These are phyloP conservation scores for Aspergillus tubingensis DNA, from an alignment of 2,329 filamentous ascomycete species.

Conservation along the genomic window DNA sequence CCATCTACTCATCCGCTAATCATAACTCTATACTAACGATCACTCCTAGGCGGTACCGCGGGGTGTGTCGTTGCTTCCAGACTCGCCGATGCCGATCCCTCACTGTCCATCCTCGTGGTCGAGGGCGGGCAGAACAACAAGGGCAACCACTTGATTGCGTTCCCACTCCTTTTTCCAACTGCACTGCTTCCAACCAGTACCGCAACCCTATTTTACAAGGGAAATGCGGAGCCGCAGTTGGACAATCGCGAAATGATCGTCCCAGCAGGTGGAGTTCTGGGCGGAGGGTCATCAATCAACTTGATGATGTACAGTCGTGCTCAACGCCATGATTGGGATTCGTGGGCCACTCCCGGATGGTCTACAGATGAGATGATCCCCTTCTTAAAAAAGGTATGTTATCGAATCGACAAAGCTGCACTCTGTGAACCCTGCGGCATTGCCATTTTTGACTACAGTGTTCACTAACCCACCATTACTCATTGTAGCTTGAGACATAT, in stretches of 20 bases:
- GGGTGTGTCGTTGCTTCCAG: constrained; percentile 1
- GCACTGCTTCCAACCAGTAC: background rate
- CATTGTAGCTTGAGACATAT: too few relatives aligned
- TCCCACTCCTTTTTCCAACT: background rate
- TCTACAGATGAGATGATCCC: background rate
- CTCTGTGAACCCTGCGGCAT: too few relatives aligned
- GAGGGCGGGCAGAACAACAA: constrained; percentile 4
- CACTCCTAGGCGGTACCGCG: background rate
- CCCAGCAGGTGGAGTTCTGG: constrained; percentile 3
- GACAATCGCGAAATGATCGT: constrained; percentile 1
- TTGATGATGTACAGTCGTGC: constrained; percentile 7
- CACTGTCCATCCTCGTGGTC: background rate
- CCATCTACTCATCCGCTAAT: too few relatives aligned
- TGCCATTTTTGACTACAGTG: too few relatives aligned
- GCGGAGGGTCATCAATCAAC: constrained; percentile 8
- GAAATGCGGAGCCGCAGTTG: constrained; percentile 1
- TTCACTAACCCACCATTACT: too few relatives aligned
- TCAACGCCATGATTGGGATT: constrained; percentile 3
- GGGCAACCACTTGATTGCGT: background rate
- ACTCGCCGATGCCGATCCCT: constrained; percentile 1
- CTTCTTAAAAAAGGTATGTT: background rate
- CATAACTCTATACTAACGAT: too few relatives aligned
- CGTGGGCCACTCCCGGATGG: constrained; percentile 3
- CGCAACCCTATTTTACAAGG: background rate
- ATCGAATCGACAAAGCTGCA: background rate